Evolutionary conservation across 1,139 yeast species (phyloP).

Genomic region (Blastobotrys raffinosifermentans): DNA sequence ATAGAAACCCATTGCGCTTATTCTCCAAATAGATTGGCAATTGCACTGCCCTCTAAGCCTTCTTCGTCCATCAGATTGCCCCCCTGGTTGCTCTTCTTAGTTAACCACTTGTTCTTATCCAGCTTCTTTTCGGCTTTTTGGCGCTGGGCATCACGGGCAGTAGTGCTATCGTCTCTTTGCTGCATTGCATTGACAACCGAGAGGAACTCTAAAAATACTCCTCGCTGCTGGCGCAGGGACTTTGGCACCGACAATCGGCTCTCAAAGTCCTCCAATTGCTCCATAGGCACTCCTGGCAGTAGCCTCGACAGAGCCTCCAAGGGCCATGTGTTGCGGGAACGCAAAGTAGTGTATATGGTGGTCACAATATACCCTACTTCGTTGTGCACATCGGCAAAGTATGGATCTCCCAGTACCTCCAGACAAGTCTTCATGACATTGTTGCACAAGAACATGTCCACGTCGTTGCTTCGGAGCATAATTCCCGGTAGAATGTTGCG

Average conservation of each 20-base stretch:
- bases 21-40: slow-evolving; percentile 18
- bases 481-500: slow-evolving; percentile 66
- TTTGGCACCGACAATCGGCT: slow-evolving; percentile 54
- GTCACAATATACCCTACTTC: slow-evolving; percentile 90
- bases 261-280: slow-evolving; percentile 42
- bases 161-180: background rate
- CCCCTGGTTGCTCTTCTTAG: slow-evolving; percentile 43
- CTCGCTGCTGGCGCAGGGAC: slow-evolving; percentile 66
- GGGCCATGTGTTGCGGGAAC: slow-evolving; percentile 48
- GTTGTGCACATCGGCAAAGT: slow-evolving; percentile 78
- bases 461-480: slow-evolving; percentile 63
- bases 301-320: slow-evolving; percentile 35
- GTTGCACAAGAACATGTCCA: slow-evolving; percentile 66
- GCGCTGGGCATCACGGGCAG: slow-evolving; percentile 36
- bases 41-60: slow-evolving; percentile 15
- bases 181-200: slow-evolving; percentile 34
- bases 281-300: slow-evolving; percentile 34
- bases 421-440: slow-evolving; percentile 44
- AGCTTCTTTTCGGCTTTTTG: slow-evolving; percentile 35
- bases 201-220: slow-evolving; percentile 62
- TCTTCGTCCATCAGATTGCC: slow-evolving; percentile 58
- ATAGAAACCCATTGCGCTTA: no score
- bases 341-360: slow-evolving; percentile 65
- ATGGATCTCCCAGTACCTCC: slow-evolving; percentile 66
- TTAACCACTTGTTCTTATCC: slow-evolving; percentile 18